Evolutionary conservation across 2,329 filamentous ascomycete species (phyloP), one percentile per base, ranked within the genome.

Genomic region (Fusarium papillatum): DNA sequence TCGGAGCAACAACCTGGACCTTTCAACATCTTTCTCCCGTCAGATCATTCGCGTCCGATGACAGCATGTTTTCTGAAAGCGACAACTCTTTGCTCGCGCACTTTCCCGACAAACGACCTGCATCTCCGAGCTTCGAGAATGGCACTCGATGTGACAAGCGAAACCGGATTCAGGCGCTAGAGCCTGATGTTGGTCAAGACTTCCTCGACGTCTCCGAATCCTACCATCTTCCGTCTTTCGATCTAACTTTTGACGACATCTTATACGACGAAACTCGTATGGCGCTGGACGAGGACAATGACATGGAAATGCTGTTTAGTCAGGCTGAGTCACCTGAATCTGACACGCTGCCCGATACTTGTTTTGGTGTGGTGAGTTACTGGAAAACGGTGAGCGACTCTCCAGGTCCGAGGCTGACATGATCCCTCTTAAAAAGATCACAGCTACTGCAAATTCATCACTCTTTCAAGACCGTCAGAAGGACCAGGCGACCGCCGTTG

Each of bases 361-460:
- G 53, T 26, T 64, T 69, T 3, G 63, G 67, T 4, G 19, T 14
- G 39, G 67, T 69, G 4, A 53, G 63, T 26, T 60, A 7, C 9
- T 1, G 0, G 16, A 60, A 6, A 22, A 16, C 2, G 24, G 26
- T 9, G 22, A 13, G 13, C 53, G 17, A 38, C n/a, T 26, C 5
- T 22, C 24, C 1, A 14, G 11, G 9, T 13, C 3, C 16, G 5
- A 60, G 22, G 14, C 31, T 60, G 9, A 39, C 9, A 60, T 11
- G 34, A 39, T 24, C 29, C 2, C 4, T 1, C 4, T 22, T 26
- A 6, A 14, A 36, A 7, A 69, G 67, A 43, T 66, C 38, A 14
- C 0, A 4, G 2, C 10, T 3, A 19, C 11, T 0, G 1, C 31
- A 0, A 36, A 34, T 2, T 66, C 62, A 1, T 66, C 39, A 10